These are phyloP conservation scores for Apiospora aurea DNA, from an alignment of 2,329 filamentous ascomycete genomes.

Conservation along the genomic window DNA sequence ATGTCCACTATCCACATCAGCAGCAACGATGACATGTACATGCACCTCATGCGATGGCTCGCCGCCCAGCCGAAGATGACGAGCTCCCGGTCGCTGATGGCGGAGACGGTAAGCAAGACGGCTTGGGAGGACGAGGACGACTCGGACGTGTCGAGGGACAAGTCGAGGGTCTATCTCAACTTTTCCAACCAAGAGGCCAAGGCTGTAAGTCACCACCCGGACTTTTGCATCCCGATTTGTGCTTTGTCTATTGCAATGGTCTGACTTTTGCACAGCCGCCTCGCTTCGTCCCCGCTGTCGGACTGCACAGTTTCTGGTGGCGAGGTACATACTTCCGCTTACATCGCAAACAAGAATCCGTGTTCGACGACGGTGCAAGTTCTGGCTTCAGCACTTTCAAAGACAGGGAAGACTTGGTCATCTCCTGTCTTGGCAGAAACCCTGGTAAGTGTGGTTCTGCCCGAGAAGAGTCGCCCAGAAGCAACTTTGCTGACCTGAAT, in stretches of 20 bases:
- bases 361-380: constrained; percentile 46
- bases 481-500: neutral
- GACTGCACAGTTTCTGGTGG: constrained; percentile 62
- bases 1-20: constrained; percentile 61
- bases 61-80: constrained; percentile 58
- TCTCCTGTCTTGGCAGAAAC: constrained; percentile 62
- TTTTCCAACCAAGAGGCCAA: constrained; percentile 65
- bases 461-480: neutral
- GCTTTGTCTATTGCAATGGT: neutral
- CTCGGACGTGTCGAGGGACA: constrained; percentile 40
- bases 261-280: constrained; percentile 46
- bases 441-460: constrained; percentile 37
- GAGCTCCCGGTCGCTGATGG: constrained; percentile 60
- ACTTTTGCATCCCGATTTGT: constrained; percentile 15
- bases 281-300: constrained; percentile 61
- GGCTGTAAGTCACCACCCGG: constrained; percentile 43
- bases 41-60: constrained; percentile 65
- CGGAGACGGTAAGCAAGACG: constrained; percentile 61
- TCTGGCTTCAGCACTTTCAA: constrained; percentile 48
- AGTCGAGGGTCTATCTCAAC: constrained; percentile 57
- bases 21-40: constrained; percentile 64
- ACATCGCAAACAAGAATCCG: constrained; percentile 52
- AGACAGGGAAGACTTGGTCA: constrained; percentile 59
- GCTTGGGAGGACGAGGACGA: constrained; percentile 57
- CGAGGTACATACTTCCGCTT: constrained; percentile 58